Evolutionary conservation across 139 green algal species (phyloP).

Genomic region (Chlamydomonas eustigma): DNA sequence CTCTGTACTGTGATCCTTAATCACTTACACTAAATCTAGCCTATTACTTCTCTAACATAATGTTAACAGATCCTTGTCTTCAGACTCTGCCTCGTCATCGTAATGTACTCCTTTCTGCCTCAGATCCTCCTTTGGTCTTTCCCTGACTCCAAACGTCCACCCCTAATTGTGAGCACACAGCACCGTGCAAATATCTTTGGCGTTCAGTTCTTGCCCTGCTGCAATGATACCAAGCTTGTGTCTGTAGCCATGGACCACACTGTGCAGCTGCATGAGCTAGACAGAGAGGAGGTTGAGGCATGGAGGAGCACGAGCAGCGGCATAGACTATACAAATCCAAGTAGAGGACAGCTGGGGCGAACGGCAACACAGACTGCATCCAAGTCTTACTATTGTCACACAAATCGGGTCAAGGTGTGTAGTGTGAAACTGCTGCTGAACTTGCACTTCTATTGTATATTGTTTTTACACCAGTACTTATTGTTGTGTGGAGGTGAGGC

Average conservation of each 20-base stretch:
- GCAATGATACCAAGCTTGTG: constrained; percentile 13
- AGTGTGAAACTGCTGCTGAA: too few species aligned
- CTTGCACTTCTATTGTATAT: too few species aligned
- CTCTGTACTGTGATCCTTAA: not conserved
- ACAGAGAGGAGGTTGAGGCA: not conserved
- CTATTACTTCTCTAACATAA: not conserved
- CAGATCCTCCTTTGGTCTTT: constrained; percentile 9
- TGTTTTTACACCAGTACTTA: too few species aligned
- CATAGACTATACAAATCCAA: too few species aligned
- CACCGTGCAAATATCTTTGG: constrained; percentile 80
- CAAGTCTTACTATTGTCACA: constrained; percentile 66
- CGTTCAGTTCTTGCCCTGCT: constrained; percentile 70
- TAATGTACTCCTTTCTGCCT: not conserved
- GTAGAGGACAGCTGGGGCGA: too few species aligned
- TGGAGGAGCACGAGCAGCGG: not conserved
- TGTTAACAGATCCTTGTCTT: not conserved
- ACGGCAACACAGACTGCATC: too few species aligned
- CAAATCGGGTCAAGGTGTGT: constrained; percentile 69
- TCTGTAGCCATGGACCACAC: constrained; percentile 22
- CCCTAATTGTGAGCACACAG: constrained; percentile 1
- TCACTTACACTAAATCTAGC: too few species aligned
- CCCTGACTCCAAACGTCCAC: not conserved
- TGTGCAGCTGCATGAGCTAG: constrained; percentile 16
- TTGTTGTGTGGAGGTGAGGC: too few species aligned
- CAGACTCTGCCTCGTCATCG: not conserved